Conservation (phyloP, 2,329 filamentous ascomycete genomes). For the Tolypocladium amazonense region DNA sequence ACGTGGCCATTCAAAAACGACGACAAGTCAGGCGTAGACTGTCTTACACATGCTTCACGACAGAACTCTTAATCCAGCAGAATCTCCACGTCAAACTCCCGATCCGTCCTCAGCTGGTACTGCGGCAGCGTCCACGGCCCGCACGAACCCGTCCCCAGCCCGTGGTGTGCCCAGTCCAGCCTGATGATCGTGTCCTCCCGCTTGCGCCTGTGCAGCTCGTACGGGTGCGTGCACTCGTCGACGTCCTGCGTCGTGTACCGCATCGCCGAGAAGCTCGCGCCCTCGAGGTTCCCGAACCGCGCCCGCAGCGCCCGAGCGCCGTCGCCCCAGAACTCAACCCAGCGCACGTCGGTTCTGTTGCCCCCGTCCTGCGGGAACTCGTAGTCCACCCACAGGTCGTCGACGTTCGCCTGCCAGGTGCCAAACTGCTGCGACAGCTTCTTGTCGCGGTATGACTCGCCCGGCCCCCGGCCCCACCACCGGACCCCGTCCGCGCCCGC, state of each 20-base stretch:
- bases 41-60: background rate
- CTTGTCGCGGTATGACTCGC: conserved; percentile 57
- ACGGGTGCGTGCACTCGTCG: conserved; percentile 45
- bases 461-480: conserved; percentile 62
- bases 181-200: conserved; percentile 43
- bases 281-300: conserved; percentile 32
- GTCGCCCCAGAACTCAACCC: conserved; percentile 36
- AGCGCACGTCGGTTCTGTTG: conserved; percentile 53
- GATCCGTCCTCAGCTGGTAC: conserved; percentile 31
- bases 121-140: conserved; percentile 42
- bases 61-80: conserved; percentile 24
- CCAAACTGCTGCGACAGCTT: conserved; percentile 50
- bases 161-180: conserved; percentile 52
- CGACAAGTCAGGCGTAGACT: too few species aligned
- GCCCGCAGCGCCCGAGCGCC: conserved; percentile 27
- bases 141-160: conserved; percentile 51
- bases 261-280: conserved; percentile 44
- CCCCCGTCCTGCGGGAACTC: conserved; percentile 60
- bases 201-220: conserved; percentile 41
- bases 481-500: conserved; percentile 25
- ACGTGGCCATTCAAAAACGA: too few species aligned
- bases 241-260: conserved; percentile 45
- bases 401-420: conserved; percentile 34
- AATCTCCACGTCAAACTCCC: conserved; percentile 32
- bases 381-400: conserved; percentile 47